phyloP scores from a whole-genome alignment of 352 stramenopile genomes.

The Phytophthora tentaculata region DNA sequence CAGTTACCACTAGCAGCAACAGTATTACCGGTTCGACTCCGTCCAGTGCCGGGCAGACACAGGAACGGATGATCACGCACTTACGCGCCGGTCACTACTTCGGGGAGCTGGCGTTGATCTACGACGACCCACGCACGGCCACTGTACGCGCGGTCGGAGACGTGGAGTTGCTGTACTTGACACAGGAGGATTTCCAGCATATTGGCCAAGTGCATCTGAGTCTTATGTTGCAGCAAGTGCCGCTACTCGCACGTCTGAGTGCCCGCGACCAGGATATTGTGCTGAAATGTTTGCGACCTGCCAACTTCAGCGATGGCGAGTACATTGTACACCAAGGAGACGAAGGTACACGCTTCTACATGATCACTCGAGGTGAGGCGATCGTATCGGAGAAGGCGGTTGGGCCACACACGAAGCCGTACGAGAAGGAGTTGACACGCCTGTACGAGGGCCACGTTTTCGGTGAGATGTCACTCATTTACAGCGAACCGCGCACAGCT shows the following conservation, averaged over 20 bases:
- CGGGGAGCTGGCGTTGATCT: slow-evolving; percentile 92
- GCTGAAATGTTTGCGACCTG: slow-evolving; percentile 77
- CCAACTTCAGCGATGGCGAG: slow-evolving; percentile 87
- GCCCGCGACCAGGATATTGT: slow-evolving; percentile 83
- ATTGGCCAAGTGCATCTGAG: slow-evolving; percentile 88
- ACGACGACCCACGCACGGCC: slow-evolving; percentile 88
- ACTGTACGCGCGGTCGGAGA: slow-evolving; percentile 81
- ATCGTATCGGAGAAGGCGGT: slow-evolving; percentile 79
- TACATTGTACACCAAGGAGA: slow-evolving; percentile 92
- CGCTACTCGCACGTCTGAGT: slow-evolving; percentile 72
- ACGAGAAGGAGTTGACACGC: slow-evolving; percentile 81
- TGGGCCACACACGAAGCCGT: slow-evolving; percentile 43
- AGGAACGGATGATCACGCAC: slow-evolving; percentile 89
- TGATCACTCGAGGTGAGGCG: slow-evolving; percentile 89
- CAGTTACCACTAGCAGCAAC: slow-evolving; percentile 38
- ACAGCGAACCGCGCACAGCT: slow-evolving; percentile 85
- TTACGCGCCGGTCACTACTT: slow-evolving; percentile 94
- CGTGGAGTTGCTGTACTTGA: slow-evolving; percentile 86
- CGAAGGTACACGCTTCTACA: slow-evolving; percentile 89
- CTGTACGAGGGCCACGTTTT: slow-evolving; percentile 91
- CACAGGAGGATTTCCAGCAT: slow-evolving; percentile 88
- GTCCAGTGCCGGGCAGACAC: slow-evolving; percentile 43
- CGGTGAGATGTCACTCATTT: slow-evolving; percentile 90
- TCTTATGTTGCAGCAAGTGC: slow-evolving; percentile 89
- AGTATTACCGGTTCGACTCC: slow-evolving; percentile 41